phyloP scores from a whole-genome alignment of 2,329 filamentous ascomycete genomes.

The Microascus cirrosus region DNA sequence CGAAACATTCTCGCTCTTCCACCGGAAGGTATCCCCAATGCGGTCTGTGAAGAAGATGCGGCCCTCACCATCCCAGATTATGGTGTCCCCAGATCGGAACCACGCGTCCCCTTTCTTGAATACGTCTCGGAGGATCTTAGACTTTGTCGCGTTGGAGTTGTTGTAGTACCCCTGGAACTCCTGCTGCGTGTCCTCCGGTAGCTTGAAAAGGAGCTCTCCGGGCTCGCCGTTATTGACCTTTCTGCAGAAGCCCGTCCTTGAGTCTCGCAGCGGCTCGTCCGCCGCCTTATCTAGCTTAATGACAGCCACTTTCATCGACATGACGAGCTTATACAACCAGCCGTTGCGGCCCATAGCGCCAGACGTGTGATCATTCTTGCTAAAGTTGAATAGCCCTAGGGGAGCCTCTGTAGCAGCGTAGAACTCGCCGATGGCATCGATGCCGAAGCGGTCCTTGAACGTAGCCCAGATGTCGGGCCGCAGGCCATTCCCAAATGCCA shows the following conservation, averaged over 20 bases:
- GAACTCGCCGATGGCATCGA: slow-evolving; percentile 66
- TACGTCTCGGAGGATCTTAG: slow-evolving; percentile 66
- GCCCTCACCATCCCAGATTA: slow-evolving; percentile 61
- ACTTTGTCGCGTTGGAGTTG: slow-evolving; percentile 56
- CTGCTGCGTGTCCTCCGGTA: slow-evolving; percentile 51
- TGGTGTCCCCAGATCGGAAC: slow-evolving; percentile 76
- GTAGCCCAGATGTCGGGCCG: slow-evolving; percentile 76
- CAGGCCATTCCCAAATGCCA: slow-evolving; percentile 76
- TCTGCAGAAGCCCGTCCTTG: slow-evolving; percentile 57
- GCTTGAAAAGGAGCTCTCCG: slow-evolving; percentile 64
- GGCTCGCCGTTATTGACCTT: slow-evolving; percentile 46
- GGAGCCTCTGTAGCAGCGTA: slow-evolving; percentile 70
- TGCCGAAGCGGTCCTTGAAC: slow-evolving; percentile 72
- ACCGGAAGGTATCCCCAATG: slow-evolving; percentile 66
- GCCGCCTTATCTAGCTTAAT: slow-evolving; percentile 63
- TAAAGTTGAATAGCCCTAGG: slow-evolving; percentile 60
- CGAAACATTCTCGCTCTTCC: slow-evolving; percentile 61
- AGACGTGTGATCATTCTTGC: slow-evolving; percentile 59
- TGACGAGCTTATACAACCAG: slow-evolving; percentile 41
- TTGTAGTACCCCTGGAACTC: slow-evolving; percentile 77
- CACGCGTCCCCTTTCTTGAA: slow-evolving; percentile 67
- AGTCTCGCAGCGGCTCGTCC: slow-evolving; percentile 56
- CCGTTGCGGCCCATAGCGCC: slow-evolving; percentile 72
- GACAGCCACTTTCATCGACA: slow-evolving; percentile 40
- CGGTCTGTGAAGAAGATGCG: slow-evolving; percentile 72